These are phyloP conservation scores for Monosporascus sp. DNA, from an alignment of 2,329 filamentous ascomycete genomes.

Conservation along the genomic window DNA sequence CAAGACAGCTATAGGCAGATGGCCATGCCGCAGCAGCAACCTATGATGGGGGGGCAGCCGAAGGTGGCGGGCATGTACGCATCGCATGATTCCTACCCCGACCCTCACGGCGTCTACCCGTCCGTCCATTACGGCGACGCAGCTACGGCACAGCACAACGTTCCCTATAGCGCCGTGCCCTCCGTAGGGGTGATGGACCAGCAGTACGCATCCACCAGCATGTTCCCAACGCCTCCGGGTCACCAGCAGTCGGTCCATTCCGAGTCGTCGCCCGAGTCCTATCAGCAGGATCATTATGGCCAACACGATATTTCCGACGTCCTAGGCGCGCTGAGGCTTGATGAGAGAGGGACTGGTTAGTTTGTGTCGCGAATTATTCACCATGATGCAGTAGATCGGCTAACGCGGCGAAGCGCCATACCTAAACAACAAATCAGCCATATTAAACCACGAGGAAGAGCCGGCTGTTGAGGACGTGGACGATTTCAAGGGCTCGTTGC, in stretches of 20 bases:
- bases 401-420: constrained; percentile 64
- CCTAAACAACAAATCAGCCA: constrained; percentile 56
- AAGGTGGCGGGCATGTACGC: constrained; percentile 42
- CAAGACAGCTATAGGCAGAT: constrained; percentile 49
- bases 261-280: constrained; percentile 43
- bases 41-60: constrained; percentile 35
- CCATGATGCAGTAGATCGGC: not conserved
- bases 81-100: constrained; percentile 43
- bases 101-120: constrained; percentile 40
- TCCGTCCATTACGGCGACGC: constrained; percentile 42
- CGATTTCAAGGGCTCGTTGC: constrained; percentile 66
- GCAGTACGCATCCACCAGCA: constrained; percentile 41
- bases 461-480: constrained; percentile 66
- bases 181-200: constrained; percentile 47
- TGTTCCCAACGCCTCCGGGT: constrained; percentile 51
- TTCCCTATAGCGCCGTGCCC: constrained; percentile 51
- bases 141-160: constrained; percentile 37
- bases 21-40: constrained; percentile 38
- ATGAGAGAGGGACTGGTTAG: constrained; percentile 80
- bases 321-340: constrained; percentile 80
- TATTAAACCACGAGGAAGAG: constrained; percentile 46
- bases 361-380: not conserved
- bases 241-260: constrained; percentile 35
- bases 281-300: constrained; percentile 59
- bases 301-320: constrained; percentile 72